phyloP scores from a whole-genome alignment of 495 filamentous ascomycete species.

The Hypomontagnella submonticulosa region DNA sequence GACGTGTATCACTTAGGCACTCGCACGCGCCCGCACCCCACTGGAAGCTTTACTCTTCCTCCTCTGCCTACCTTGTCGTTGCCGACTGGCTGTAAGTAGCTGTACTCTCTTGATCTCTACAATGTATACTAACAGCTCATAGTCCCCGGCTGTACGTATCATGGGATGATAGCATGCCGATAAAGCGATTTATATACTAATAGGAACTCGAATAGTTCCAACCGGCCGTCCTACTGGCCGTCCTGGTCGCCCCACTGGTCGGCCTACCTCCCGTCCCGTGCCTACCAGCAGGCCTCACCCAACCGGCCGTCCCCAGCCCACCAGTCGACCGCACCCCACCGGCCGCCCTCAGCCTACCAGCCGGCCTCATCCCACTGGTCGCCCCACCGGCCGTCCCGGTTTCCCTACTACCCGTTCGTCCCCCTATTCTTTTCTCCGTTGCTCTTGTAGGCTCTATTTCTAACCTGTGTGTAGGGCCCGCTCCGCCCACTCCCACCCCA shows the following conservation, averaged over 20 bases:
- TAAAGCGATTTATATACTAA: no score
- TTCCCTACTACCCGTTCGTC: conserved; percentile 8
- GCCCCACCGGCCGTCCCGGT: conserved; percentile 12
- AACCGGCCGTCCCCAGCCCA: neutral
- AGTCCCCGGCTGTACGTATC: conserved; percentile 19
- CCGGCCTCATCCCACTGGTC: conserved; percentile 12
- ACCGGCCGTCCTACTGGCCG: conserved; percentile 17
- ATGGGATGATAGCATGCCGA: neutral
- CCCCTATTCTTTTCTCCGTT: conserved; percentile 5
- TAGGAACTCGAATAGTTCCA: conserved; percentile 11
- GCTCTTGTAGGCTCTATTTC: neutral
- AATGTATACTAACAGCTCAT: conserved; percentile 2
- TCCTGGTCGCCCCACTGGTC: conserved; percentile 15
- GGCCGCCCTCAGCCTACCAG: conserved; percentile 7
- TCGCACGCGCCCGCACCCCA: conserved; percentile 16
- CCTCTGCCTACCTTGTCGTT: conserved; percentile 15
- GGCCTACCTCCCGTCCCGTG: neutral
- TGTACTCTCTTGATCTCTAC: neutral
- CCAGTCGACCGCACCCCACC: conserved; percentile 10
- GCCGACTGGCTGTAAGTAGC: conserved; percentile 24
- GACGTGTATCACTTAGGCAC: conserved; percentile 13
- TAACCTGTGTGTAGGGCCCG: conserved; percentile 11
- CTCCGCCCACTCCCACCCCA: conserved; percentile 13
- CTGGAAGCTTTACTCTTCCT: conserved; percentile 9
- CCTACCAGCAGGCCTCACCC: conserved; percentile 20